Evolutionary conservation across 805 yeast species (phyloP), one percentile per base, ranked within the genome.

Genomic region (Schizosaccharomyces lindneri): DNA sequence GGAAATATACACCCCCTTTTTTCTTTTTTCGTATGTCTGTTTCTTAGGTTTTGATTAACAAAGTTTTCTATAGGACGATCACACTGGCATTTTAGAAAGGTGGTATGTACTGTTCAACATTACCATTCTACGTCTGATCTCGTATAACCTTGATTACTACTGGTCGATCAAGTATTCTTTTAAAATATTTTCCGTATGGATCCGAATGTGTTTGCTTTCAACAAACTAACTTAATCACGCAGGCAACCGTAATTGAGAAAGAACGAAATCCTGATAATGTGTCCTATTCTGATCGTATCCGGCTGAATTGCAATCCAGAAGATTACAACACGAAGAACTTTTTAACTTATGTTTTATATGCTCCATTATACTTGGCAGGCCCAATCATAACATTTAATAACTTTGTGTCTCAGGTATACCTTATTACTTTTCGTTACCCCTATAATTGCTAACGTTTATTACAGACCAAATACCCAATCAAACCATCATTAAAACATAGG

Each of bases 21-120:
- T n/a, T 69, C 74, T 0, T 72, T 78, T 46, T 70, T 85, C 66
- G 95, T 64, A 55, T 9, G 61, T 27, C 15, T 15, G 1, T 36
- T 6, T 15, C 7, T 24, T 55, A 9, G n/a, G 19, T 5, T 27
- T 9, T 13, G 17, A 36, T 2, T 21, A 19, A 39, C 36, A 6
- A 36, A 57, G n/a, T 32, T 24, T 36, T 13, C 15, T 17, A 17
- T 32, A 64, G 67, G 67, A 87, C 67, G 66, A 78, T 0, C 83
- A 79, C 66, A 77, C 78, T 59, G 97, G 97, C 0, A 77, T 89
- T 15, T 82, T 93, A 64, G 76, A 81, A 19, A 78, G 97, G 67
- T 93, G 99, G 99, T 97, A 93, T 69, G 97, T 93, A 3, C 87
- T 85, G 67, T 93, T 82, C 76, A 93, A 93, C 72, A 88, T 94